Base-by-base conservation (phyloP, 306 rosid genomes). In the Crataegus laevigata region DNA sequence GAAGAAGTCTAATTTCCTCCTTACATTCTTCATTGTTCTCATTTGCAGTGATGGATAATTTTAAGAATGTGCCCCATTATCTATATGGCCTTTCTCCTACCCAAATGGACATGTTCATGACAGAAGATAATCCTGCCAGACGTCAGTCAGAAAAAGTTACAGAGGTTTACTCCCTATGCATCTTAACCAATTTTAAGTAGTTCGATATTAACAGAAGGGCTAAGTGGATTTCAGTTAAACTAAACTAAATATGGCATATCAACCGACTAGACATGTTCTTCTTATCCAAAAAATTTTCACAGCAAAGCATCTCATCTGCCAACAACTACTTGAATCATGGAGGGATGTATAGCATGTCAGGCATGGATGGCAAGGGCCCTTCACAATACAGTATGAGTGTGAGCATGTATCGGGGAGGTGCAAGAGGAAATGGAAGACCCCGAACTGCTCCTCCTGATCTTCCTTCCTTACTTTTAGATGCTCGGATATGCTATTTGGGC, bases 61-160 rank as follows among this genome's bases (percentile, higher is more conserved):
- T 55, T 85, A 90, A 89, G 90, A 94, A 90, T 76, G 83, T 47
- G 18, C 96, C 99, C 12, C 69, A 88, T 50, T 72, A 61, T 84
- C 89, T 94, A 70, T 92, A 90, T 77, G 99, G 99, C 72, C 99
- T 94, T 58, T 36, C 84, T 43, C 90, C 99, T 57, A 82, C 97
- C 43, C 99, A 94, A 84, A 81, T 94, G 87, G 93, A 92, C 87
- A 92, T 92, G 96, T 94, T 94, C 89, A 78, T 89, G 96, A 90
- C 93, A 11, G 91, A 87, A 82, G 96, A 90, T 80, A 94, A 85
- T 77, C 93, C 93, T 3, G 38, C 84, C 38, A 80, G 86, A 69
- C 71, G 82, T 76, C 91, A 86, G 86, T 62, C 93, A 34, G 89
- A 84, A 78, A 82, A 69, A 34, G 92, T 90, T 68, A 84, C 92